Base-by-base conservation (phyloP, 2,329 filamentous ascomycete species). In the Blumeriella jaapii region DNA sequence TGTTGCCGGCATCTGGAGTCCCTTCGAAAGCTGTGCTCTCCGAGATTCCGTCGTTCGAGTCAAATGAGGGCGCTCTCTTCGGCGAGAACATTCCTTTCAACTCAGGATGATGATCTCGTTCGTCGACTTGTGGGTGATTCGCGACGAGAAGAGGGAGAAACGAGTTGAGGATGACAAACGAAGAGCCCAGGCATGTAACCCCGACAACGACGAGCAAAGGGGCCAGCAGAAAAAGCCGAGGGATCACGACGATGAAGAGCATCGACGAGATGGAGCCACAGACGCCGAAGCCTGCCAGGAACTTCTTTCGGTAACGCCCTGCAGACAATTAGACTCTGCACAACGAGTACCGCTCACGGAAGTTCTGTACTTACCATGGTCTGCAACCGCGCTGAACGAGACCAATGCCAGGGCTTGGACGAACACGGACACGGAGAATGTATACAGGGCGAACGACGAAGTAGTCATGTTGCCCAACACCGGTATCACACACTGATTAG, bases 381-480 rank as follows among this genome's bases (percentile, higher is more conserved):
- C 91, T 35, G 89, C 89, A 11, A 89, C 86, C 30, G 83, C 89
- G 54, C 85, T 94, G 67, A 96, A 94, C 55, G 85, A 93, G 44
- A 98, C 84, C 26, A 98, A 87, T 19, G 95, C 63, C 16, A 96
- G 61, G 1, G 86, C 82, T 56, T 96, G 89, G 6, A 95, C 59
- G 16, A 95, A 61, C 1, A 96, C 89, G 53, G 84, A 93, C 52
- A 91, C 64, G 38, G 86, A 93, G 60, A 96, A 96, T 1, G 86
- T 95, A 61, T 96, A 96, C 84, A 96, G 93, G 55, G 86, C 87
- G 58, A 95, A 95, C 59, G 83, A 93, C 22, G 89, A 86, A 1
- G 89, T 95, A 59, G 95, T 96, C 61, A 96, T 35, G 79, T 57
- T 8, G 87, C 89, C 19, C 93, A 64, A 2, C 95, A 66, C 42